A percentile compares a stretch with the other conserved stretches of the same genome.
Conservation (phyloP, 2,329 filamentous ascomycete genomes). For the Sordariomycetes sp. region DNA sequence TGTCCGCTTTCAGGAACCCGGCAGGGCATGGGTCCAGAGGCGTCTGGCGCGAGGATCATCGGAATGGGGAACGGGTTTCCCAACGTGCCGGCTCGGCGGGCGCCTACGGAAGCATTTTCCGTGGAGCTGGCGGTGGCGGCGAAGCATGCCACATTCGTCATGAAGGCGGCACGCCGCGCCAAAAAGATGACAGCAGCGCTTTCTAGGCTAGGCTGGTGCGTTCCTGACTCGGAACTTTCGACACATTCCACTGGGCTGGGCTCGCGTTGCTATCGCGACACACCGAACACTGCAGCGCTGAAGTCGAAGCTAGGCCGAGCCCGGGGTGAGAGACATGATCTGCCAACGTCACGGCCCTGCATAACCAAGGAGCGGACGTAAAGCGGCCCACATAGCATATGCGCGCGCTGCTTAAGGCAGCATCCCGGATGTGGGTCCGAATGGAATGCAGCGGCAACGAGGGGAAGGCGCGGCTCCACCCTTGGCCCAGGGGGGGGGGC, state of each 20-base stretch:
- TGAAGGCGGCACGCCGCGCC: too few species aligned
- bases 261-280: neutral
- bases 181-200: too few species aligned
- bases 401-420: neutral
- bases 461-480: neutral
- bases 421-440: neutral
- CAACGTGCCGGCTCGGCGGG: neutral
- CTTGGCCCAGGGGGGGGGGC: neutral
- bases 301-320: neutral
- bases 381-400: neutral
- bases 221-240: too few species aligned
- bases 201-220: too few species aligned
- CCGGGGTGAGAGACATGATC: neutral
- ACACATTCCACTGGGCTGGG: too few species aligned
- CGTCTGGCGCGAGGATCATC: neutral
- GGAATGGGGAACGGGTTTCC: neutral
- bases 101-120: neutral
- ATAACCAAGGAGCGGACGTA: neutral
- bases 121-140: neutral
- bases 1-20: neutral
- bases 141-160: neutral
- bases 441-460: neutral
- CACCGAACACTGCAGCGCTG: neutral
- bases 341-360: neutral
- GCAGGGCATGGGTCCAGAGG: neutral